A percentile compares a stretch with the other conserved stretches of the same genome.
Evolutionary conservation across 345 rosid genomes (phyloP).

Genomic region (Lepidium didymum): DNA sequence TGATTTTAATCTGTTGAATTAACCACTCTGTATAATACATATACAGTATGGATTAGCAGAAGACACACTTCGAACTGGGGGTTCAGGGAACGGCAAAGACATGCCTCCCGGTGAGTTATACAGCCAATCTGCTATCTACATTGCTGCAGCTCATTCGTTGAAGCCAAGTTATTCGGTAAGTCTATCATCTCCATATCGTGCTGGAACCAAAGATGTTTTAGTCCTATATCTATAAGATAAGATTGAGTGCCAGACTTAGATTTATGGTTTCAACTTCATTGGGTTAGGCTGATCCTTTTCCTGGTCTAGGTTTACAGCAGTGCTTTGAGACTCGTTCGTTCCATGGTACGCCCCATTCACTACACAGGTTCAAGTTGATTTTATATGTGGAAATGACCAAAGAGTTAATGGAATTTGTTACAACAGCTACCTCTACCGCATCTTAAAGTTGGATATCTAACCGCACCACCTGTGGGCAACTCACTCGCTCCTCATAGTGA

Average conservation of each 20-base stretch:
- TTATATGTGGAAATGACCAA: not conserved
- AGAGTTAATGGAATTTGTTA: slow-evolving; percentile 8
- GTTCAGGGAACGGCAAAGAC: slow-evolving; percentile 52
- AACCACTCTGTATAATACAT: not conserved
- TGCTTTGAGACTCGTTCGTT: slow-evolving; percentile 87
- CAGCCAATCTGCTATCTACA: slow-evolving; percentile 94
- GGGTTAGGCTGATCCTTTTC: slow-evolving; percentile 12
- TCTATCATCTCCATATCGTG: not conserved
- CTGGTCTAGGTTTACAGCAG: slow-evolving; percentile 84
- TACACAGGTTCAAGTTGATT: slow-evolving; percentile 4
- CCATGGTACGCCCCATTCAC: slow-evolving; percentile 55
- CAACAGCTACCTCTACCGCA: slow-evolving; percentile 82
- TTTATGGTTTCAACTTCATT: not conserved
- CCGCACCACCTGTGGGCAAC: slow-evolving; percentile 72
- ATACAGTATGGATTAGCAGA: slow-evolving; percentile 94
- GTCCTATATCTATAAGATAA: not conserved
- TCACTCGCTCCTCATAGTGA: slow-evolving; percentile 82
- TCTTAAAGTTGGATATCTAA: slow-evolving; percentile 77
- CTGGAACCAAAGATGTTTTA: not conserved
- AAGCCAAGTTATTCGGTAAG: slow-evolving; percentile 93
- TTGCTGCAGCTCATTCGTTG: slow-evolving; percentile 97
- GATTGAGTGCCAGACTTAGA: not conserved
- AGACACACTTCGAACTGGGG: slow-evolving; percentile 84
- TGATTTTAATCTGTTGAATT: not conserved
- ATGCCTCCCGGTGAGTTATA: slow-evolving; percentile 86